A percentile compares a stretch with the other conserved stretches of the same genome.
phyloP scores from a whole-genome alignment of 2,329 filamentous ascomycete species.

The Xylogone sp. region DNA sequence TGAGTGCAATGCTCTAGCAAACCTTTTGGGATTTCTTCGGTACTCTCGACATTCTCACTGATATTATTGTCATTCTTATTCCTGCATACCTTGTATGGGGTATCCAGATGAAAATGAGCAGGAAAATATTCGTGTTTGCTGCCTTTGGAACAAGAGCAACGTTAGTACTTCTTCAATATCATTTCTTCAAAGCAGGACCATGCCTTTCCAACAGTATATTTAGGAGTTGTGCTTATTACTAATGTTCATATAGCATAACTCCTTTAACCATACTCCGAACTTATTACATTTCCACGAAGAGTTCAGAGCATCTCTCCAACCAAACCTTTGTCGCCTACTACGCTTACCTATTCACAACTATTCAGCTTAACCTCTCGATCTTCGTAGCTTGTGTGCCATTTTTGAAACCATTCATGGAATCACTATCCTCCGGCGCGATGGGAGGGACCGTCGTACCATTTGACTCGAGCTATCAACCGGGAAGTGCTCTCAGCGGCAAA shows the following conservation, averaged over 20 bases:
- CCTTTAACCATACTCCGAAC: conserved; percentile 22
- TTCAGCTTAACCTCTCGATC: conserved; percentile 17
- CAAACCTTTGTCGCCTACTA: conserved; percentile 12
- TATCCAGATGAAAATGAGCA: conserved; percentile 36
- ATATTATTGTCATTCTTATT: conserved; percentile 40
- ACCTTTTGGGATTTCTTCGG: conserved; percentile 46
- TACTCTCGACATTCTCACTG: conserved; percentile 42
- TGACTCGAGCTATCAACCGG: conserved; percentile 8
- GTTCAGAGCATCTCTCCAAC: conserved; percentile 4
- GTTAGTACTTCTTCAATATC: conserved; percentile 21
- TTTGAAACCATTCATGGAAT: conserved; percentile 18
- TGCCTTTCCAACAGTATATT: neutral
- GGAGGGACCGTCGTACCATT: conserved; percentile 10
- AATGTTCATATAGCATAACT: conserved; percentile 26
- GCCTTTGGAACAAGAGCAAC: conserved; percentile 23
- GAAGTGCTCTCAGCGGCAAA: conserved; percentile 2
- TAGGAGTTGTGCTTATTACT: conserved; percentile 5
- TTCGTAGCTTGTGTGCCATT: conserved; percentile 16
- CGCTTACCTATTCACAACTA: conserved; percentile 13
- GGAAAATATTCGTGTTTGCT: conserved; percentile 18
- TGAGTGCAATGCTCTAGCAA: too few relatives aligned
- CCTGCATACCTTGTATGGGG: conserved; percentile 43
- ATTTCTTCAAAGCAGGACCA: too few relatives aligned
- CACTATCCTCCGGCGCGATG: conserved; percentile 13
- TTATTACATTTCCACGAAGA: conserved; percentile 8